Conservation (phyloP, 352 stramenopile genomes). For the Albugo candida region DNA sequence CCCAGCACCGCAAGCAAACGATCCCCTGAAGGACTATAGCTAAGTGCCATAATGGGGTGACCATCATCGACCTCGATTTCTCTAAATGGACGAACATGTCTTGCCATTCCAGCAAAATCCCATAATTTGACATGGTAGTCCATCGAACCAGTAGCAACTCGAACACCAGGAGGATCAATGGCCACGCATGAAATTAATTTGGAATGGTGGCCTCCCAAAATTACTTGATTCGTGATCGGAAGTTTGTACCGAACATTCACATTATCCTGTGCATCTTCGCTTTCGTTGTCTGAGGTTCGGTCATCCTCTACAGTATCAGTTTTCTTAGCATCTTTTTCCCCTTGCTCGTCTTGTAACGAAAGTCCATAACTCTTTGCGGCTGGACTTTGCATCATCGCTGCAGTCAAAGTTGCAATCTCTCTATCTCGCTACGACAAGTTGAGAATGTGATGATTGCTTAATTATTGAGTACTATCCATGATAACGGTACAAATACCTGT, state of each 20-base stretch:
- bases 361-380: constrained; percentile 3
- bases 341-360: not conserved
- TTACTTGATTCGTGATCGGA: constrained; percentile 49
- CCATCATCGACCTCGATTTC: constrained; percentile 66
- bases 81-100: constrained; percentile 56
- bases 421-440: constrained; percentile 19
- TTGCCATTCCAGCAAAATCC: constrained; percentile 75
- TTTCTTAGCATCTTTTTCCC: not conserved
- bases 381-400: constrained; percentile 39
- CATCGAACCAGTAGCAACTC: constrained; percentile 58
- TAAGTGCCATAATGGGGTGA: constrained; percentile 51
- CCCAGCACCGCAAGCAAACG: constrained; percentile 42
- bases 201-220: constrained; percentile 22
- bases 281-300: constrained; percentile 3
- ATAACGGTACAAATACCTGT: constrained; percentile 22
- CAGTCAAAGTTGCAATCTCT: constrained; percentile 52
- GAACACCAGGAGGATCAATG: constrained; percentile 37
- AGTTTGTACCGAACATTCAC: constrained; percentile 43
- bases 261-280: constrained; percentile 18
- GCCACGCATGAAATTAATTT: constrained; percentile 54
- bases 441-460: not conserved
- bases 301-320: not conserved
- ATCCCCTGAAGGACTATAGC: constrained; percentile 65
- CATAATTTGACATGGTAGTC: constrained; percentile 75
- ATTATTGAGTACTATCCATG: not conserved